phyloP scores from a whole-genome alignment of 1,139 yeast species.

The Kodamaea sp. region DNA sequence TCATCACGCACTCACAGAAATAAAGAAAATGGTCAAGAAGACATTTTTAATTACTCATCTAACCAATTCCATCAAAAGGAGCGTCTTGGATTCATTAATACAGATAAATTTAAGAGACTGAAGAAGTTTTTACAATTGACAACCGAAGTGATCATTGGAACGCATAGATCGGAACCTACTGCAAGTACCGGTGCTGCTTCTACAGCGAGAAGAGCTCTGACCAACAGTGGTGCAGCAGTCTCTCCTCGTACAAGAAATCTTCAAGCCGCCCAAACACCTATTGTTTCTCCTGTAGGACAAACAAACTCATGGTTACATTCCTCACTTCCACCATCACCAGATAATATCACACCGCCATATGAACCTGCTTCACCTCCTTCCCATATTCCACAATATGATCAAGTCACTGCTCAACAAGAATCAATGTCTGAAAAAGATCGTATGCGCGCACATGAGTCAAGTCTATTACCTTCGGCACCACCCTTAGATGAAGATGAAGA shows the following conservation, averaged over 20 bases:
- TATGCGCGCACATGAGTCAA: conserved; percentile 49
- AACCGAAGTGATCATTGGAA: conserved; percentile 77
- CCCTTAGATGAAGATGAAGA: conserved; percentile 25
- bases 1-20: conserved; percentile 2
- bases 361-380: conserved; percentile 3
- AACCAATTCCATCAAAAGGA: conserved; percentile 29
- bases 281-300: not conserved
- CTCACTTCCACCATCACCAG: not conserved
- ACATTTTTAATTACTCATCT: conserved; percentile 11
- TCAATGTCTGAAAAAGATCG: conserved; percentile 51
- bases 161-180: conserved; percentile 46
- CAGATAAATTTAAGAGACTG: conserved; percentile 69
- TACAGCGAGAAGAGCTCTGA: conserved; percentile 3
- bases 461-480: conserved; percentile 63
- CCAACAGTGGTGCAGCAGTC: conserved; percentile 2
- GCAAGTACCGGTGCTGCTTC: conserved; percentile 1
- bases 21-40: conserved; percentile 1
- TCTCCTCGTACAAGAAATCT: not conserved
- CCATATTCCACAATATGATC: conserved; percentile 9
- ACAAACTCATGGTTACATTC: not conserved
- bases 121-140: conserved; percentile 76
- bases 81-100: conserved; percentile 58
- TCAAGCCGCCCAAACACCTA: not conserved
- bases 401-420: conserved; percentile 18
- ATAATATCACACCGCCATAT: conserved; percentile 6